A percentile compares a stretch with the other conserved stretches of the same genome.
phyloP scores from a whole-genome alignment of 129 eudicot genomes.

The Arctium minus region DNA sequence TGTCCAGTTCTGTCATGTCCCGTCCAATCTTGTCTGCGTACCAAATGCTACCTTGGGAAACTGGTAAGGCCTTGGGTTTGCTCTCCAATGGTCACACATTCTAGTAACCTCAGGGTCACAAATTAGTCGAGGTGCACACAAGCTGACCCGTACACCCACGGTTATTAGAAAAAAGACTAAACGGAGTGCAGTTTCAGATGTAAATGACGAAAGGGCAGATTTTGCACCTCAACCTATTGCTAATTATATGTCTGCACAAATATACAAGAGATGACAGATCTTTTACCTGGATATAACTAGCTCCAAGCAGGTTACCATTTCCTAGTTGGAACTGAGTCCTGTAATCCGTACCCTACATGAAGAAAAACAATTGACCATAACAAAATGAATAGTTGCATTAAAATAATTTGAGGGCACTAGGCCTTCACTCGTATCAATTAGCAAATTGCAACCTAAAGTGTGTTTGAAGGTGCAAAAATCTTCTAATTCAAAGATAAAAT shows the following conservation, averaged over 20 bases:
- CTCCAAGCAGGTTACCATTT: slow-evolving; percentile 79
- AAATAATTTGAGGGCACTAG: neutral
- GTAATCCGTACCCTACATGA: slow-evolving; percentile 72
- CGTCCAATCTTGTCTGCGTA: too few species aligned
- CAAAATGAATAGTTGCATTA: slow-evolving; percentile 1
- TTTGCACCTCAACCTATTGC: neutral
- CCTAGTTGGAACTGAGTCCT: slow-evolving; percentile 92
- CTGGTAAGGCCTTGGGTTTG: too few species aligned
- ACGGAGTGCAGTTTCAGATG: neutral
- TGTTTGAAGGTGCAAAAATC: neutral
- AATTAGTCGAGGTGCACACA: too few species aligned
- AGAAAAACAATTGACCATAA: slow-evolving; percentile 6
- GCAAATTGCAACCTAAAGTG: neutral
- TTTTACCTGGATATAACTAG: slow-evolving; percentile 93
- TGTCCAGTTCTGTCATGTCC: too few species aligned
- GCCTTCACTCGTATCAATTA: neutral
- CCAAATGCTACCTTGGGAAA: too few species aligned
- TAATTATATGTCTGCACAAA: neutral
- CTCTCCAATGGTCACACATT: too few species aligned
- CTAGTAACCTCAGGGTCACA: too few species aligned
- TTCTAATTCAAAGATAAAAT: neutral
- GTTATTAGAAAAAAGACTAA: neutral
- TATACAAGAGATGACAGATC: neutral
- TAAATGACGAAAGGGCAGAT: neutral
- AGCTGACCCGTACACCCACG: neutral